Base-by-base conservation (phyloP, 176 grass and related monocot genomes). In the Olyra latifolia region DNA sequence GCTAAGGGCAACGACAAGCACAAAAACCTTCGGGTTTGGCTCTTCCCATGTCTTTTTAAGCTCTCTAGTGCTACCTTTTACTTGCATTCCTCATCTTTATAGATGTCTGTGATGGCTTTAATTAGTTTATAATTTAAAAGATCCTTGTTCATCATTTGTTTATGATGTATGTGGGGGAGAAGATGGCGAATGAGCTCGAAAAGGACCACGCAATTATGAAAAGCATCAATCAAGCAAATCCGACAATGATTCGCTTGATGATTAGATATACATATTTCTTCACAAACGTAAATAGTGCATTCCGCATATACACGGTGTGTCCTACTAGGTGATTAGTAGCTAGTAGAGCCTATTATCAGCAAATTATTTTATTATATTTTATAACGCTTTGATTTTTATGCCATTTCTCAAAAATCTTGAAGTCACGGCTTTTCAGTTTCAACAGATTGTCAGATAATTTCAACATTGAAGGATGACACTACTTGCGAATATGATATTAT, bases 141-240 rank as follows among this genome's bases (percentile, higher is more conserved):
- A 73, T 74, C 35, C 35, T 0, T 74, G 41, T 42, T 40, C 17
- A 79, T 60, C 41, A 83, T 65, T 79, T 83, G n/a, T 66, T 30
- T 83, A 83, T 58, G 39, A 88, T 83, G 40, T 78, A 77, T 20
- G 58, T 65, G 80, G 66, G 57, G 57, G 80, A 41, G 71, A 77
- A 11, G 72, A 50, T 39, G 7, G 40, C 13, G 64, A 73, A 23
- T 24, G 14, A 27, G 59, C 62, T 30, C 2, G 42, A 15, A 77
- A 87, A 79, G 74, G 66, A 66, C 40, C 71, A n/a, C 27, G 47
- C 58, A 56, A 73, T 61, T 52, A 82, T 79, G 38, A 27, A 82
- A 87, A 82, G 79, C 57, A 77, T 77, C 56, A 71, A 56, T 10
- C 4, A 10, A 59, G 12, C 55, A 46, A 46, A 30, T n/a, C 20